Base-by-base conservation (phyloP, 352 stramenopile species). In the Phytophthora idaei region DNA sequence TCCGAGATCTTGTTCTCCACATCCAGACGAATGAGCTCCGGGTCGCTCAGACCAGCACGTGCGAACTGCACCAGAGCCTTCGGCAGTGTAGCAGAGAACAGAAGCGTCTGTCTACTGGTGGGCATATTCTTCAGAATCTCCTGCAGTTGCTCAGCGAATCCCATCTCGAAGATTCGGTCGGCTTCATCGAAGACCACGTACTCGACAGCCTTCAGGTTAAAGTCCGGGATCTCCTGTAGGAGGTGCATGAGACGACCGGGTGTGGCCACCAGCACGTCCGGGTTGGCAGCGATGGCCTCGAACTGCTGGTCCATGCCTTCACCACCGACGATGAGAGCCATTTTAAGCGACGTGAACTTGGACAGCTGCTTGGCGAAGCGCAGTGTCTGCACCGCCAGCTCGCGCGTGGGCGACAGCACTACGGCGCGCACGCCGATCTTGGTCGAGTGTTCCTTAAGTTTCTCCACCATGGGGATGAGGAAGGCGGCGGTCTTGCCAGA, bases 151-250 rank as follows among this genome's bases (percentile, higher is more conserved):
- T 98, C 85, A 0, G 96, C 94, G 72, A 99, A 99, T 14, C 98
- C 98, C 98, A 99, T 99, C 74, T 99, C 98, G 76, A 99, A 99
- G 14, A 99, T 90, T 36, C 98, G 89, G 87, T 99, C 98, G 11
- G 98, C 98, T 75, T 99, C 98, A 71, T 99, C 98, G 70, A 99
- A 98, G 0, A 99, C 95, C 5, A 95, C 85, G 59, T 95, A 95
- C 69, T 98, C 90, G 32, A 98, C 86, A 25, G 74, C 66, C 59
- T 95, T 94, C 39, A 99, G 78, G 55, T 92, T 95, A 70, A 99
- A 98, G 63, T 98, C 93, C 6, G 89, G 83, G 58, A 98, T 97
- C 74, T 98, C 90, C 69, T 97, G 85, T 59, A 99, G 69, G 48
- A 94, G 85, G 74, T 99, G 95, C 85, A 98, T 97, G 15, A 99